phyloP scores from a whole-genome alignment of 148 eudicot genomes.

The Persicaria maculosa region DNA sequence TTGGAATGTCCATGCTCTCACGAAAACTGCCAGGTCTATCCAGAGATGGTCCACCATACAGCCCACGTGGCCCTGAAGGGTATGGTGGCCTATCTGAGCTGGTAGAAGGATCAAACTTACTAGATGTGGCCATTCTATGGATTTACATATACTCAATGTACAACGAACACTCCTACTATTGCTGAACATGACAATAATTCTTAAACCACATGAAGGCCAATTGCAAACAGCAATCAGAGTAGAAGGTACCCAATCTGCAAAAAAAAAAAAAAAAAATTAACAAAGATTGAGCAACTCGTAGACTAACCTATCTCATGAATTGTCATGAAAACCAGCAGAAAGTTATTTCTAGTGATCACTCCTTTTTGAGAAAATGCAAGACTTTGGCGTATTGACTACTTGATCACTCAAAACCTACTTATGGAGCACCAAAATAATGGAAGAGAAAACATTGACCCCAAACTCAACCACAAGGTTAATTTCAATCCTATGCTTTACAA shows the following conservation, averaged over 20 bases:
- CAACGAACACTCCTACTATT: slow-evolving; percentile 24
- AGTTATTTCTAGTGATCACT: not conserved
- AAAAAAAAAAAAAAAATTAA: not conserved
- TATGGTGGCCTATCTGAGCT: slow-evolving; percentile 53
- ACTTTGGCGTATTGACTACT: not conserved
- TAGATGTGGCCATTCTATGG: slow-evolving; percentile 57
- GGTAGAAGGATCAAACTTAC: slow-evolving; percentile 49
- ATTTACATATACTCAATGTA: slow-evolving; percentile 26
- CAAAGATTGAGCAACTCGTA: not conserved
- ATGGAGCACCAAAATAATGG: slow-evolving; percentile 2
- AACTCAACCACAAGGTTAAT: not conserved
- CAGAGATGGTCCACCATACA: slow-evolving; percentile 34
- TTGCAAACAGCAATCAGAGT: slow-evolving; percentile 7
- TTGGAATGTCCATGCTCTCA: slow-evolving; percentile 53
- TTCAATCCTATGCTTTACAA: not conserved
- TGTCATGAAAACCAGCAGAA: not conserved
- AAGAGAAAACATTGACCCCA: not conserved
- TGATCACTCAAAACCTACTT: slow-evolving; percentile 1
- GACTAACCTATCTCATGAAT: not conserved
- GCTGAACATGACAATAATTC: slow-evolving; percentile 42
- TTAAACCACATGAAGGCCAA: slow-evolving; percentile 27
- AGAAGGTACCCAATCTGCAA: slow-evolving; percentile 7
- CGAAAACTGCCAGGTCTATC: slow-evolving; percentile 63
- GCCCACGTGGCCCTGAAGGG: slow-evolving; percentile 41
- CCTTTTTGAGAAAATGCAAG: not conserved